phyloP scores from a whole-genome alignment of 164 flowering plant genomes.

The Macadamia tetraphylla region DNA sequence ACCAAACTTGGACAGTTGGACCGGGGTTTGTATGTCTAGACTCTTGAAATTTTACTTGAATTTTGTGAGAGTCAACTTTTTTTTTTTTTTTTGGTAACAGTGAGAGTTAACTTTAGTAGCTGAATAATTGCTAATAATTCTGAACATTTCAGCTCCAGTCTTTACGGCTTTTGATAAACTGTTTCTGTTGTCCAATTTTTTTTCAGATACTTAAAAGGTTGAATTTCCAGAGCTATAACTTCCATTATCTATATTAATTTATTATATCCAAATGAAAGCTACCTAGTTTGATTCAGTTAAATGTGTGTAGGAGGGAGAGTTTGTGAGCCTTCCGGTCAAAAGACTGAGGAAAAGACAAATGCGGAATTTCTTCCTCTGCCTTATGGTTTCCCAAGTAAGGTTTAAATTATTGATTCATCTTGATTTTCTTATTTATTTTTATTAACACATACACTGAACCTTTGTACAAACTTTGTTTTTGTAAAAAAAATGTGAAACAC shows the following conservation, averaged over 20 bases:
- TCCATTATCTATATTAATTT: not conserved
- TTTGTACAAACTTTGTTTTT: not conserved
- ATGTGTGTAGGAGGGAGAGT: conserved; percentile 75
- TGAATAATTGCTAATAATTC: not conserved
- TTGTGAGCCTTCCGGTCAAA: conserved; percentile 64
- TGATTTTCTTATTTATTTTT: not conserved
- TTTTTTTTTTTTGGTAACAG: too few species aligned
- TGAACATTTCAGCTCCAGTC: not conserved
- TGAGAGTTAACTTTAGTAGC: not conserved
- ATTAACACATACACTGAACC: not conserved
- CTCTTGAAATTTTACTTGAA: not conserved
- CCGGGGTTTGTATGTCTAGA: not conserved
- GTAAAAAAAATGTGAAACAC: not conserved
- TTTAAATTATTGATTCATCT: not conserved
- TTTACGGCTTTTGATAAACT: not conserved
- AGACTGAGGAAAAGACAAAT: conserved; percentile 82
- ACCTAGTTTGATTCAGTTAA: not conserved
- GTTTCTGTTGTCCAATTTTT: not conserved
- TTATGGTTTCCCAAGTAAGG: conserved; percentile 94
- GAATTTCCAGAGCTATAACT: not conserved
- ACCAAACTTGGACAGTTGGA: not conserved
- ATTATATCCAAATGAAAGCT: not conserved
- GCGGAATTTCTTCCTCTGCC: conserved; percentile 84
- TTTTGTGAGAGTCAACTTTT: not conserved
- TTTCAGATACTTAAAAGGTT: not conserved